Evolutionary conservation across 768 basidiomycete genomes (phyloP).

Genomic region (Boletales sp.): DNA sequence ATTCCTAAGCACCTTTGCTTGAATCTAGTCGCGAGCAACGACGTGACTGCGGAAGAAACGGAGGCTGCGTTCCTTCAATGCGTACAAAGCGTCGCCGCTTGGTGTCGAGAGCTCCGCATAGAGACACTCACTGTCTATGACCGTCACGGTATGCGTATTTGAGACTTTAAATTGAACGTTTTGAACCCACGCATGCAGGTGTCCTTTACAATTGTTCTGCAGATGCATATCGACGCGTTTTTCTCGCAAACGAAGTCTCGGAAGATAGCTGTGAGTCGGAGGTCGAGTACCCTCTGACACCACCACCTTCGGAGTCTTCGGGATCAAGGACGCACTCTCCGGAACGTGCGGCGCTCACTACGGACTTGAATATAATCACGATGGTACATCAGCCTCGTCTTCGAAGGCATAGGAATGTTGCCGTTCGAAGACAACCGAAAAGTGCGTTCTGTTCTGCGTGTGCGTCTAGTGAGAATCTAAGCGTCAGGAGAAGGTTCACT

Average conservation of each 20-base stretch:
- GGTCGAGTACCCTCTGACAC: conserved; percentile 68
- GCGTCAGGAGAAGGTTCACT: conserved; percentile 8
- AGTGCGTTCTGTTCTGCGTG: conserved; percentile 15
- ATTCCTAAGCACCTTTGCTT: conserved; percentile 66
- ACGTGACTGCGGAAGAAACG: conserved; percentile 31
- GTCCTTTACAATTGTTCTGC: conserved; percentile 38
- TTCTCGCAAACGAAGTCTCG: conserved; percentile 18
- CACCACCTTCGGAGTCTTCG: conserved; percentile 72
- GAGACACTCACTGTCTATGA: conserved; percentile 70
- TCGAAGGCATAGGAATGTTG: conserved; percentile 24
- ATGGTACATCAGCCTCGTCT: conserved; percentile 11
- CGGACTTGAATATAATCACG: conserved; percentile 17
- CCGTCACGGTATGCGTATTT: conserved; percentile 50
- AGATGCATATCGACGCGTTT: conserved; percentile 39
- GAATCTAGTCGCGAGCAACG: conserved; percentile 49
- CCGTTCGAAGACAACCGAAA: conserved; percentile 21
- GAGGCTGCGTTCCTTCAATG: conserved; percentile 49
- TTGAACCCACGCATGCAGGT: conserved; percentile 31
- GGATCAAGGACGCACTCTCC: conserved; percentile 64
- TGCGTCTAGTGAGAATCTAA: conserved; percentile 6
- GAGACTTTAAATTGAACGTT: background rate
- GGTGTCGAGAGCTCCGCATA: conserved; percentile 65
- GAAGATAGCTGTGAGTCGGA: conserved; percentile 49
- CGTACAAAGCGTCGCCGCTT: conserved; percentile 49
- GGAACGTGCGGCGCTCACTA: conserved; percentile 17